A percentile compares a stretch with the other conserved stretches of the same genome.
Evolutionary conservation across 768 basidiomycete genomes (phyloP).

Genomic region (Lentinula guzmanii): DNA sequence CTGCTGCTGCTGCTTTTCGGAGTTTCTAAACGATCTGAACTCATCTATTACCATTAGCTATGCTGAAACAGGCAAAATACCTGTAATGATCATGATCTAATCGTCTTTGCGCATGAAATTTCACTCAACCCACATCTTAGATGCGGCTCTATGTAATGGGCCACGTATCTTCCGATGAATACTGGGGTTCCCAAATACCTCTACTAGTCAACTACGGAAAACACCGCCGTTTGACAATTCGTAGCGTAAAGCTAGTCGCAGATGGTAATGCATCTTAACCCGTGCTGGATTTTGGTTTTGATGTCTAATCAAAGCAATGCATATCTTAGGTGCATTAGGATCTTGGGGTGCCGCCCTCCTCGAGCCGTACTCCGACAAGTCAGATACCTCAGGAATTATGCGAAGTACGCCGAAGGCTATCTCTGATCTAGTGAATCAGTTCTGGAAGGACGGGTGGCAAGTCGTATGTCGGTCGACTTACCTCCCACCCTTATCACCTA

Average conservation of each 20-base stretch:
- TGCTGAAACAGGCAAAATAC: conserved; percentile 62
- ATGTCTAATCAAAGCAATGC: neutral
- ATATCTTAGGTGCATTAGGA: conserved; percentile 68
- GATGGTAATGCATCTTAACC: conserved; percentile 46
- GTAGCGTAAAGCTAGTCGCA: conserved; percentile 67
- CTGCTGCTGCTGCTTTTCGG: conserved; percentile 1
- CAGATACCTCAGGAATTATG: conserved; percentile 67
- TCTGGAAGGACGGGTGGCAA: conserved; percentile 76
- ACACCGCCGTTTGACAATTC: conserved; percentile 46
- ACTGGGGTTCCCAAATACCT: conserved; percentile 63
- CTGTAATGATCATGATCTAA: conserved; percentile 35
- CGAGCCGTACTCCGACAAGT: conserved; percentile 79
- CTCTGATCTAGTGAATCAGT: conserved; percentile 46
- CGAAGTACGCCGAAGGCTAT: conserved; percentile 49
- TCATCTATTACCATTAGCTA: conserved; percentile 36
- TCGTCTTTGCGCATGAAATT: neutral
- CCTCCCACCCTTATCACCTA: neutral
- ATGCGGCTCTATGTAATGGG: conserved; percentile 63
- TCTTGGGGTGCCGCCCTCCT: conserved; percentile 89
- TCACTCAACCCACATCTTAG: conserved; percentile 21
- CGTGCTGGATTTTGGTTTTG: neutral
- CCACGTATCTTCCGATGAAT: conserved; percentile 40
- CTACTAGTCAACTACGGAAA: conserved; percentile 54
- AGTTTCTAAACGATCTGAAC: neutral
- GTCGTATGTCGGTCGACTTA: conserved; percentile 47